These are phyloP conservation scores for Aplosporella prunicola DNA, from an alignment of 2,329 filamentous ascomycete species.

Conservation along the genomic window DNA sequence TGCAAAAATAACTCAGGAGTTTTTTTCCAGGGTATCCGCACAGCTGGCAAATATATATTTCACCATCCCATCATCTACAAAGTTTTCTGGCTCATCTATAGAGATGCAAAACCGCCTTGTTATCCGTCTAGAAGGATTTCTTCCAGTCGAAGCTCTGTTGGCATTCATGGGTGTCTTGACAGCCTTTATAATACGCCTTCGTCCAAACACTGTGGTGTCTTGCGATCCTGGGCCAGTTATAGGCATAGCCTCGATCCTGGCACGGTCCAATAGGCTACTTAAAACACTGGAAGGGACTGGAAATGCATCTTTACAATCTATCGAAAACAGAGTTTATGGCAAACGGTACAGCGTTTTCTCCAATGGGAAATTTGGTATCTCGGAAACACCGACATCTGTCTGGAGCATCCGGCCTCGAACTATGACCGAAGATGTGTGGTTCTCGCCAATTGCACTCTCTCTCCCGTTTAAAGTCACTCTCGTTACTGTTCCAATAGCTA, in stretches of 20 bases:
- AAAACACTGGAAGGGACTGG: background rate
- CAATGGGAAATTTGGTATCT: background rate
- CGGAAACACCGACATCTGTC: background rate
- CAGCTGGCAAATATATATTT: background rate
- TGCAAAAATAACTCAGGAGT: too few species aligned
- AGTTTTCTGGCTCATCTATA: background rate
- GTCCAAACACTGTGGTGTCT: background rate
- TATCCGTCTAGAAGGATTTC: background rate
- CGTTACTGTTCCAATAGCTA: background rate
- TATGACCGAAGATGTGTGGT: background rate
- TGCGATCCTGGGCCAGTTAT: background rate
- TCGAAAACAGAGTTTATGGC: background rate
- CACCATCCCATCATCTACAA: background rate
- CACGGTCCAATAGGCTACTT: background rate
- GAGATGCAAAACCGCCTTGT: background rate
- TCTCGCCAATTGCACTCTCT: background rate
- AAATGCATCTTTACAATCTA: background rate
- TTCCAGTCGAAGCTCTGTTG: background rate
- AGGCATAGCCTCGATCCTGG: background rate
- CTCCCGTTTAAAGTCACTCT: background rate
- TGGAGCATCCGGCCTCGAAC: background rate
- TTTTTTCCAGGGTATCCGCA: background rate
- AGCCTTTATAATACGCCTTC: background rate
- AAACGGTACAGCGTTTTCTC: background rate
- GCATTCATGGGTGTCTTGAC: background rate